phyloP scores from a whole-genome alignment of 2,329 filamentous ascomycete genomes.

The Penicillium sp. region DNA sequence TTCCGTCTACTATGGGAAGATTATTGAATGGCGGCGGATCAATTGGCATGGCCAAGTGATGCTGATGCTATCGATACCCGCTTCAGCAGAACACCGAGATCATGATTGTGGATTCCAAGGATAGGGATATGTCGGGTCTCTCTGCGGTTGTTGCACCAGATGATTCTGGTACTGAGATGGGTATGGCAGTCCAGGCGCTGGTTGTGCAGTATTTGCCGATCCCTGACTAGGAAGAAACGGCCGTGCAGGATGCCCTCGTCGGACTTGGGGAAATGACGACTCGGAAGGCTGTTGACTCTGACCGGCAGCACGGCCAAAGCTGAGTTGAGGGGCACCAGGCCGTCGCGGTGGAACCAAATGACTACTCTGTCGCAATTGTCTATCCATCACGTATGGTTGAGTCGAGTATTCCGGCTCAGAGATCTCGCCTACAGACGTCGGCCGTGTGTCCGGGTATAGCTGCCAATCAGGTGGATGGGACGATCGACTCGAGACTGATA shows the following conservation, averaged over 20 bases:
- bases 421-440: conserved; percentile 26
- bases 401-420: conserved; percentile 27
- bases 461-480: conserved; percentile 29
- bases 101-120: conserved; percentile 14
- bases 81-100: neutral
- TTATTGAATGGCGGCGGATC: neutral
- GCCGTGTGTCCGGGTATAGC: conserved; percentile 25
- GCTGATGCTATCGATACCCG: neutral
- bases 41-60: neutral
- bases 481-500: conserved; percentile 25
- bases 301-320: conserved; percentile 16
- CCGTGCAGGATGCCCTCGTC: neutral
- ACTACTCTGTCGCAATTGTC: conserved; percentile 10
- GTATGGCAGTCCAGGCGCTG: conserved; percentile 5
- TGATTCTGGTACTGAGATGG: conserved; percentile 10
- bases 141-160: conserved; percentile 5
- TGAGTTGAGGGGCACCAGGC: conserved; percentile 19
- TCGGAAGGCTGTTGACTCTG: conserved; percentile 18
- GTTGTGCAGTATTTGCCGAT: conserved; percentile 9
- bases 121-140: conserved; percentile 13
- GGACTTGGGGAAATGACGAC: conserved; percentile 18
- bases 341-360: conserved; percentile 7
- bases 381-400: conserved; percentile 21
- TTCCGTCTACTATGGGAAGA: neutral
- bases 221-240: conserved; percentile 16